Conservation (phyloP, 352 stramenopile genomes). For the Phytophthora capsici region DNA sequence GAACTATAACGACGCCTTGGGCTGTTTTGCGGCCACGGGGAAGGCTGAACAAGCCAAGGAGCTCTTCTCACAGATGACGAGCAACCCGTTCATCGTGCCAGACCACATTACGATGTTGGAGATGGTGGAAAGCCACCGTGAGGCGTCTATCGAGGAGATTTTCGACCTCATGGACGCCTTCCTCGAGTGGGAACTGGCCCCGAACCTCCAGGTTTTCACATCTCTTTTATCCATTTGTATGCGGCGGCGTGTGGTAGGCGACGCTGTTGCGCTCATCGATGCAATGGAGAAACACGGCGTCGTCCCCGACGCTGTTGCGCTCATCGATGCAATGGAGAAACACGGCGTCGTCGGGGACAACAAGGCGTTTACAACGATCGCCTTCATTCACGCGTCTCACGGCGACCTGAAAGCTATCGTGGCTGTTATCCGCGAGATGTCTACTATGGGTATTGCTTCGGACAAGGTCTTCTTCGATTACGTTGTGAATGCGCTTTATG, state of each 20-base stretch:
- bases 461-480: slow-evolving; percentile 76
- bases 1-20: slow-evolving; percentile 84
- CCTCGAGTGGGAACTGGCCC: slow-evolving; percentile 56
- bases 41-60: slow-evolving; percentile 58
- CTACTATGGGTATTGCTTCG: slow-evolving; percentile 31
- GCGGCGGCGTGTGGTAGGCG: slow-evolving; percentile 55
- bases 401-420: slow-evolving; percentile 59
- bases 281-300: slow-evolving; percentile 60
- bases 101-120: slow-evolving; percentile 83
- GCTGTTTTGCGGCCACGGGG: slow-evolving; percentile 64
- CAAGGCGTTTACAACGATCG: slow-evolving; percentile 73
- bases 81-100: slow-evolving; percentile 56
- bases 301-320: slow-evolving; percentile 53
- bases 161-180: slow-evolving; percentile 79
- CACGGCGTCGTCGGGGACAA: slow-evolving; percentile 46
- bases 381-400: slow-evolving; percentile 66
- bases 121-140: slow-evolving; percentile 74
- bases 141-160: slow-evolving; percentile 64
- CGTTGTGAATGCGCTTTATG: slow-evolving; percentile 62
- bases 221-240: slow-evolving; percentile 76
- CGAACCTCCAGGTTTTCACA: slow-evolving; percentile 80
- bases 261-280: slow-evolving; percentile 59
- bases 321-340: slow-evolving; percentile 61
- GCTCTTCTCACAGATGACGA: slow-evolving; percentile 68
- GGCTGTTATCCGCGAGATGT: slow-evolving; percentile 56